Percentiles rank a stretch among this genome's conserved stretches.
phyloP scores from a whole-genome alignment of 495 filamentous ascomycete genomes.

The Penicillium goetzii region DNA sequence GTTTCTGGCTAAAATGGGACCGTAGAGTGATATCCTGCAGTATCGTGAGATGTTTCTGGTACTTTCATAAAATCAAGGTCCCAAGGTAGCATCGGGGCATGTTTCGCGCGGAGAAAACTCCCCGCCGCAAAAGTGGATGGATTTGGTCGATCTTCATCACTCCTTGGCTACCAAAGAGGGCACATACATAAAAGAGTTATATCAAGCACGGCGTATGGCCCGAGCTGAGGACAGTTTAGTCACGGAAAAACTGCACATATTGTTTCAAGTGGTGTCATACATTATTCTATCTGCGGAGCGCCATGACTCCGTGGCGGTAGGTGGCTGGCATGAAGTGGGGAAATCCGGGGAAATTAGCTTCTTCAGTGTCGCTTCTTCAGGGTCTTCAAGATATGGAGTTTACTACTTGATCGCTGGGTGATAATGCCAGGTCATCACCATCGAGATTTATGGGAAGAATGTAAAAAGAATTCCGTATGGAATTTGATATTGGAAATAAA shows the following conservation, averaged over 20 bases:
- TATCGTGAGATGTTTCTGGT: background rate
- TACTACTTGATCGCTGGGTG: background rate
- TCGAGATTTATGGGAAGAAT: background rate
- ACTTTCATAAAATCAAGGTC: background rate
- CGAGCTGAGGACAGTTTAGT: constrained; percentile 8
- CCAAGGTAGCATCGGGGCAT: background rate
- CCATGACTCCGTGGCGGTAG: constrained; percentile 3
- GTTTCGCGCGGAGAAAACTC: constrained; percentile 21
- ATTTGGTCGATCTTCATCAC: constrained; percentile 19
- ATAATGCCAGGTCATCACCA: background rate
- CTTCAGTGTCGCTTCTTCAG: constrained; percentile 15
- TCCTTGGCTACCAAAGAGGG: background rate
- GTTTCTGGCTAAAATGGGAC: background rate
- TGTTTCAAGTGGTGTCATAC: constrained; percentile 3
- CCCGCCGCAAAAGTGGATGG: constrained; percentile 25
- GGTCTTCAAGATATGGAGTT: background rate
- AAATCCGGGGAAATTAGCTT: constrained; percentile 15
- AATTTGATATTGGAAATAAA: background rate
- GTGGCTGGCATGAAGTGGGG: constrained; percentile 10
- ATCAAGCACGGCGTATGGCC: constrained; percentile 9
- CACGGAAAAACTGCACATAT: constrained; percentile 6
- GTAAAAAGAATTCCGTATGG: background rate
- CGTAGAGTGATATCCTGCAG: background rate
- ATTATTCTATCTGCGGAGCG: background rate
- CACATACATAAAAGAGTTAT: background rate